Percentiles rank a stretch among this genome's conserved stretches.
These are phyloP conservation scores for Beauveria bassiana DNA, from an alignment of 2,329 filamentous ascomycete species.

Conservation along the genomic window DNA sequence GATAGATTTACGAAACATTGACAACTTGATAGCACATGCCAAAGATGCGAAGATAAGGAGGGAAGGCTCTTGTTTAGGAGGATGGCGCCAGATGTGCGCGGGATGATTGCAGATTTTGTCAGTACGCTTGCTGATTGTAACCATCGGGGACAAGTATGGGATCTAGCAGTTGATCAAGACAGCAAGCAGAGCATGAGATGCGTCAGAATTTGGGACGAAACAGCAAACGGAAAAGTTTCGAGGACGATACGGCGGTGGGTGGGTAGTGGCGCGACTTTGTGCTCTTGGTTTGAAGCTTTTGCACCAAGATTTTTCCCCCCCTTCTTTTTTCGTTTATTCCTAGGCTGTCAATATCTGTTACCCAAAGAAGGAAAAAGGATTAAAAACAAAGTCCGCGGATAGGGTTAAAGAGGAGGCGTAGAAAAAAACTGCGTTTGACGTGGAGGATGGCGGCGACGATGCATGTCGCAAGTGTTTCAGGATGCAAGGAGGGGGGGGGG, in stretches of 20 bases:
- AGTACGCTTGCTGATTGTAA: not conserved
- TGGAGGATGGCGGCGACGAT: constrained; percentile 3
- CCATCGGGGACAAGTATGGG: not conserved
- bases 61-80: not conserved
- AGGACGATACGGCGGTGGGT: not conserved
- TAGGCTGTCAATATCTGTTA: too few relatives aligned
- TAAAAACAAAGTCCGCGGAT: not conserved
- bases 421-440: not conserved
- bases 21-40: not conserved
- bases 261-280: constrained; percentile 4
- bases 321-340: not conserved
- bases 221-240: constrained; percentile 7
- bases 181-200: not conserved
- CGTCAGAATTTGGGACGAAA: constrained; percentile 2
- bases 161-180: not conserved
- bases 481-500: not conserved
- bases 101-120: not conserved
- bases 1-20: constrained; percentile 3
- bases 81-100: not conserved
- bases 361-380: too few relatives aligned
- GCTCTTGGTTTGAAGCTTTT: not conserved
- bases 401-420: too few relatives aligned
- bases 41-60: not conserved
- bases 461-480: constrained; percentile 10
- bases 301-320: not conserved